Base-by-base conservation (phyloP, 2,329 filamentous ascomycete genomes). In the Phaeoacremonium minimum region DNA sequence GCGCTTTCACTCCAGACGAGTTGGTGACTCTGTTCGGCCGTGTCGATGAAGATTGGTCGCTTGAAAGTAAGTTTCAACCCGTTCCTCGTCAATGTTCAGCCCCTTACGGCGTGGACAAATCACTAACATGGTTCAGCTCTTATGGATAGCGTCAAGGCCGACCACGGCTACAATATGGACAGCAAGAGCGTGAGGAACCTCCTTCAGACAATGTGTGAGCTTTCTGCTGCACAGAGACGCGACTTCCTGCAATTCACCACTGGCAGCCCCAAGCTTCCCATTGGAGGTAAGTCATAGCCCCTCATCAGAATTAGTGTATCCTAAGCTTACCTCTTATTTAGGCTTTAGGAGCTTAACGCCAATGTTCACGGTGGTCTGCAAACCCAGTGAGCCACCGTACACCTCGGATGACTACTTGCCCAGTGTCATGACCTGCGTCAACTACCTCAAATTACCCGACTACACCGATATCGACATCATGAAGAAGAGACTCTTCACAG, bases 361-460 rank as follows among this genome's bases (percentile, higher is more conserved):
- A 15, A 96, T 97, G 83, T 97, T 98, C 58, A 98, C 93, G 4
- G 93, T 98, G 44, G 93, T 98, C 30, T 97, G 93, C 74, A 96
- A 96, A 63, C 91, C 91, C n/a, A 95, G 87, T 60, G 93, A 98
- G 56, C 81, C 88, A 13, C 93, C 93, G 2, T 93, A 90, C 60
- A 85, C 83, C 4, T 91, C 91, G 5, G 93, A 98, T 55, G 93
- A 98, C 66, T 98, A 97, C 54, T 75, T 98, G n/a, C 93, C 94
- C 11, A 97, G 90, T 58, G 94, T 98, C 59, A 98, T 98, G 94
- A 98, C 94, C 9, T 98, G 94, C 60, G 93, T 95, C 63, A 98
- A 98, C 63, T 98, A 98, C 59, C 79, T 98, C 52, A 98, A 98
- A 66, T 75, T 98, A 55, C 93, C 93, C 15, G 88, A 98, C 62